Base-by-base conservation (phyloP, 441 rosid species). In the Mallotus repandus region DNA sequence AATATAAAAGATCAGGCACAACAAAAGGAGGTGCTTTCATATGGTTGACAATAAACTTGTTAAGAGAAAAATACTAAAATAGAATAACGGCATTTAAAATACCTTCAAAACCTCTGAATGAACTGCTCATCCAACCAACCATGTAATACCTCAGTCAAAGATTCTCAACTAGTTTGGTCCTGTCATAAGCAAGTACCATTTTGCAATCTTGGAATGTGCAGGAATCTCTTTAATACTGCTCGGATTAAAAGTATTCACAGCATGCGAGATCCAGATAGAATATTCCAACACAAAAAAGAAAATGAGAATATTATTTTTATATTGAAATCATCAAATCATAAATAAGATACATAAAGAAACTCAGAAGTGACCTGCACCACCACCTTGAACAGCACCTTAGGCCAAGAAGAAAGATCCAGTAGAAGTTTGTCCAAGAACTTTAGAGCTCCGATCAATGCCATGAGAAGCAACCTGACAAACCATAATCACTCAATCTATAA, bases 391-490 rank as follows among this genome's bases (percentile, higher is more conserved):
- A 59, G 54, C 38, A 45, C 19, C 68, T 52, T 86, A 89, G 72
- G 75, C 67, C 58, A 79, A 35, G 79, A 91, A 80, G 66, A 89
- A 77, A 77, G 79, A 55, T 71, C 91, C 98, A 11, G 87, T 76
- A 45, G 86, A 87, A 61, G 97, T 90, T 81, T 86, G 93, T 68
- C 89, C 85, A 35, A 88, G 97, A 81, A 91, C 94, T 85, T 87
- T 85, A 0, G 96, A 87, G 80, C 86, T 92, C 71, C 81, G 89
- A 76, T 94, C 98, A 21, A 94, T 91, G 76, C 97, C 98, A 82
- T 96, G 97, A 80, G 98, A 89, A 79, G 95, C 99, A 85, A 95
- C 95, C 99, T 90, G 74, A 64, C 29, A 80, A 38, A 59, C 22
- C 49, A 78, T 41, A 62, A 58, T 63, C 73, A 49, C 38, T 48